A percentile compares a stretch with the other conserved stretches of the same genome.
Conservation (phyloP, 768 basidiomycete genomes). For the Paxillus ammoniavirescens region DNA sequence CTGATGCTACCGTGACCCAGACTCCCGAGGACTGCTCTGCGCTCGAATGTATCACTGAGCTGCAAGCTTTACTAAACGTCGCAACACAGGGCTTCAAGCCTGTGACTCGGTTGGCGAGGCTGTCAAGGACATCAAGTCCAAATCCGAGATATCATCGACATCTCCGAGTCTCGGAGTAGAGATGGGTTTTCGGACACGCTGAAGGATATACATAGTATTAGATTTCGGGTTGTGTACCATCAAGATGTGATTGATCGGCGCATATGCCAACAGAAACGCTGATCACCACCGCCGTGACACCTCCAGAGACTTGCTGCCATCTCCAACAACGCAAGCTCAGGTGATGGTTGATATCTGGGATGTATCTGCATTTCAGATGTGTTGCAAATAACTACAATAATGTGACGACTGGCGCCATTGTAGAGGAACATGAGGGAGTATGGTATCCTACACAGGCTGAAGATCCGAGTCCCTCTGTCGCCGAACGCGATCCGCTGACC, state of each 20-base stretch:
- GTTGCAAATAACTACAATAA: conserved; percentile 80
- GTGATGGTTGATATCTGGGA: conserved; percentile 31
- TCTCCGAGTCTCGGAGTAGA: conserved; percentile 72
- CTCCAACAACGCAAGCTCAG: conserved; percentile 80
- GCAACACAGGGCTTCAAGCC: conserved; percentile 55
- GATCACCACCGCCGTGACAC: too few species aligned
- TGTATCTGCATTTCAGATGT: conserved; percentile 45
- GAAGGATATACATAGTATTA: conserved; percentile 22
- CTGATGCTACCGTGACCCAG: conserved; percentile 6
- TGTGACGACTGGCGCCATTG: conserved; percentile 82
- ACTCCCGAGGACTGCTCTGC: conserved; percentile 4
- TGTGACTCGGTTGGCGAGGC: conserved; percentile 76
- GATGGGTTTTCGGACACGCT: conserved; percentile 44
- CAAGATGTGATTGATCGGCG: not conserved
- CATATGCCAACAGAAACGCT: conserved; percentile 64
- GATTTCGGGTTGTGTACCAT: conserved; percentile 81
- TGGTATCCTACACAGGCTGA: conserved; percentile 53
- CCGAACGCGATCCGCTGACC: conserved; percentile 79
- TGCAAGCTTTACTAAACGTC: conserved; percentile 7
- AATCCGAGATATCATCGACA: conserved; percentile 67
- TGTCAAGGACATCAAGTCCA: conserved; percentile 73
- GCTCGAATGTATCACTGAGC: conserved; percentile 1
- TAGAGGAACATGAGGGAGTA: conserved; percentile 52
- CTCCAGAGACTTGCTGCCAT: conserved; percentile 76
- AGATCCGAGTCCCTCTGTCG: conserved; percentile 74